phyloP scores from a whole-genome alignment of 2,329 filamentous ascomycete species.

The Gnomoniopsis smithogilvyi region DNA sequence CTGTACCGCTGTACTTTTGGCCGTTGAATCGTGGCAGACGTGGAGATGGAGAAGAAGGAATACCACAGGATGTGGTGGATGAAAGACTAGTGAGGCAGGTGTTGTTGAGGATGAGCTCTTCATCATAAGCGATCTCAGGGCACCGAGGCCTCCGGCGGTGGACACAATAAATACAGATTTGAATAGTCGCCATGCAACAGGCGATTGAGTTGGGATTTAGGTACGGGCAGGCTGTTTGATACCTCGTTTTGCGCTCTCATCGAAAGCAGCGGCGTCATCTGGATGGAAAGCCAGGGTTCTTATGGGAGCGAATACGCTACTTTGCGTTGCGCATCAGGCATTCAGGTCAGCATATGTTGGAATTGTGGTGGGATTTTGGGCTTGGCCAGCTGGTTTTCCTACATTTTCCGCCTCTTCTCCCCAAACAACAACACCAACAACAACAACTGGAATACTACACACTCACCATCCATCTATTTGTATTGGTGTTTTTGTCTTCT shows the following conservation, averaged over 20 bases:
- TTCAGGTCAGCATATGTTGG: background rate
- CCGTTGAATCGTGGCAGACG: slow-evolving; percentile 12
- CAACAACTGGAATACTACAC: no score
- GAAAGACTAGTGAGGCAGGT: slow-evolving; percentile 14
- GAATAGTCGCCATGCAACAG: background rate
- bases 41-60: background rate
- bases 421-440: no score
- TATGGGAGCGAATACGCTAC: background rate
- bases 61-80: background rate
- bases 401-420: no score
- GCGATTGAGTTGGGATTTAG: background rate
- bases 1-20: slow-evolving; percentile 19
- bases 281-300: background rate
- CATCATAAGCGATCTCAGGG: background rate
- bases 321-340: background rate
- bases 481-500: no score
- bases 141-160: background rate
- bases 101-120: slow-evolving; percentile 12
- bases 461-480: no score
- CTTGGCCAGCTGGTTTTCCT: no score
- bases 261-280: background rate
- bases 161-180: background rate
- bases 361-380: background rate
- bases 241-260: background rate
- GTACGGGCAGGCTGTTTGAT: background rate